Evolutionary conservation across 2,329 filamentous ascomycete genomes (phyloP), one percentile per base, ranked within the genome.

Genomic region (Diplodia mutila): DNA sequence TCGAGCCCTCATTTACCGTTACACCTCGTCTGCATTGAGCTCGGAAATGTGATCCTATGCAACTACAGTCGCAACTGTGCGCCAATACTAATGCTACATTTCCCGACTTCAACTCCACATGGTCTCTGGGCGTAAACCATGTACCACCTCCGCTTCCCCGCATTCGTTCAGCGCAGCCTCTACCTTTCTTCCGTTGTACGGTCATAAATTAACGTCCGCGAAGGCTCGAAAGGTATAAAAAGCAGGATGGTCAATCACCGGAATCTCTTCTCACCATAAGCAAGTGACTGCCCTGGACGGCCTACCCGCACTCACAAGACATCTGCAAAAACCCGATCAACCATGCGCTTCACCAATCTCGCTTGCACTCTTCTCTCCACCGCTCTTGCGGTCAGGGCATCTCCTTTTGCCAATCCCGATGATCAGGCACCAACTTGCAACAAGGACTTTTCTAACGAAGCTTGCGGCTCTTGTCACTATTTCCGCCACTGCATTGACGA

Each of bases 401-500:
- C 27, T n/a, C 54, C 65, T 39, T 3, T 61, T 18, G 46, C 53
- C 27, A 32, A 61, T 29, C 55, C 39, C 11, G 3, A n/a, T 34
- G 16, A 4, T 21, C 23, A 49, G 21, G 3, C 14, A 32, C 49
- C 23, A 9, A 7, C 34, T 2, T 67, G 65, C 46, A 67, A 67
- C 65, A 53, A 39, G 25, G 54, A 67, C 32, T 67, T 39, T 12
- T 59, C 54, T 6, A 18, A 16, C 5, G 54, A 57, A 16, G 46
- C 54, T 23, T 67, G 65, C 34, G 65, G 65, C 9, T 32, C 65
- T 16, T 67, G 65, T 18, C 65, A 67, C 54, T 67, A 53, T 18
- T 67, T 32, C 29, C 54, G 55, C 23, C n/a, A 67, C 21, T 67
- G 65, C 46, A 48, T 67, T 21, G 54, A 61, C 32, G 39, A 29